phyloP scores from a whole-genome alignment of 306 rosid genomes.

The Sophora flavescens region DNA sequence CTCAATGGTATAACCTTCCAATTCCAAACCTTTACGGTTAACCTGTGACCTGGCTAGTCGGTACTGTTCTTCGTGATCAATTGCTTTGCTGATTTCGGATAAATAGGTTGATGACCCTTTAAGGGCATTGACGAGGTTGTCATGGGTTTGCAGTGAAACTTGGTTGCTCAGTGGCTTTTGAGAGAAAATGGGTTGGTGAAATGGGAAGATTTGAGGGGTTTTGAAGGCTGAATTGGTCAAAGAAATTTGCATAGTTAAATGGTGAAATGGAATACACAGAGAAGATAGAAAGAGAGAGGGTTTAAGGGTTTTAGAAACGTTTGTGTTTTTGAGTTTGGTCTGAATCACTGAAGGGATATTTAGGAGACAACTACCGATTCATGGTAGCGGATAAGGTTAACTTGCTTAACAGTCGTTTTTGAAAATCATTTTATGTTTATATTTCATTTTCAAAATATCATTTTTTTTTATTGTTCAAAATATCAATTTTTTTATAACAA shows the following conservation, averaged over 20 bases:
- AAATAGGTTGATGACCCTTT: constrained; percentile 70
- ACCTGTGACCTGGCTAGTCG: constrained; percentile 85
- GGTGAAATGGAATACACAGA: background rate
- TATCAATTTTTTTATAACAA: too few species aligned
- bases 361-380: background rate
- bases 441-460: too few species aligned
- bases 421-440: too few species aligned
- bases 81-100: constrained; percentile 74
- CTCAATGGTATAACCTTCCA: constrained; percentile 83
- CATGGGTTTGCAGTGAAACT: constrained; percentile 52
- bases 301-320: constrained; percentile 58
- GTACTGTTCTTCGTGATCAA: constrained; percentile 85
- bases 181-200: constrained; percentile 56
- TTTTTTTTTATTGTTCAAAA: too few species aligned
- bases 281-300: background rate
- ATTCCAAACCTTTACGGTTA: constrained; percentile 69
- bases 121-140: constrained; percentile 49
- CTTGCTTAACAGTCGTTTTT: too few species aligned
- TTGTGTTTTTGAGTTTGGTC: constrained; percentile 10
- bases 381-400: background rate
- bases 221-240: constrained; percentile 57
- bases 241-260: constrained; percentile 63
- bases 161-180: constrained; percentile 49
- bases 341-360: background rate
- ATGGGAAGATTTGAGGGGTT: constrained; percentile 63